Conservation (phyloP, 805 yeast genomes). For the Yarrowia sp. region DNA sequence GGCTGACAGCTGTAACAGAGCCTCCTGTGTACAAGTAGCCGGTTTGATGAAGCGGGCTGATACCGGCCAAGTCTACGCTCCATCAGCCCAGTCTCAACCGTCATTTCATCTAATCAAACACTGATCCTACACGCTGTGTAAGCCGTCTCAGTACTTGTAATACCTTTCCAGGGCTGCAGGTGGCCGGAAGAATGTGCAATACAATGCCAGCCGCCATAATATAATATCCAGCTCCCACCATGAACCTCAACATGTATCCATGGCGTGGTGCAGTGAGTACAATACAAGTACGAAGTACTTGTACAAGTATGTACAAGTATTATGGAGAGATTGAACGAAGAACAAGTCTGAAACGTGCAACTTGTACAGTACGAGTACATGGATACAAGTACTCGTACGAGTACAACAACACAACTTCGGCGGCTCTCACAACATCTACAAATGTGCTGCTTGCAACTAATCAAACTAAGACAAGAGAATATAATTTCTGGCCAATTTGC, state of each 20-base stretch:
- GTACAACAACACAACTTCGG: too few species aligned
- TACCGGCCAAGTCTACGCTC: not conserved
- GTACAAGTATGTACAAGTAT: too few species aligned
- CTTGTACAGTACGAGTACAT: too few species aligned
- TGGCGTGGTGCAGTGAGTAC: conserved; percentile 2
- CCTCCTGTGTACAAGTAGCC: too few species aligned
- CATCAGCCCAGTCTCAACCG: not conserved
- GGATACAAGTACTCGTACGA: too few species aligned
- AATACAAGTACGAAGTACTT: too few species aligned
- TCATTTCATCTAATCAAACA: not conserved
- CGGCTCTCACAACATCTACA: too few species aligned
- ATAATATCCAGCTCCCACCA: not conserved
- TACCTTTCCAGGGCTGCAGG: too few species aligned
- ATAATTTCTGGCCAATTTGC: not conserved
- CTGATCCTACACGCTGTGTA: not conserved
- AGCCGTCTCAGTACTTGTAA: too few species aligned
- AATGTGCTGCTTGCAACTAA: not conserved
- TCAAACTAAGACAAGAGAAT: conserved; percentile 1
- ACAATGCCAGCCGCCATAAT: not conserved
- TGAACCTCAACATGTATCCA: conserved; percentile 6
- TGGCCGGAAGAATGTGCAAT: not conserved
- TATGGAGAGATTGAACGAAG: too few species aligned
- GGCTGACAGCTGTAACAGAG: not conserved
- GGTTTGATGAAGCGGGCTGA: not conserved
- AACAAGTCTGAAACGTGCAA: too few species aligned